These are phyloP conservation scores for Ilex aquifolium DNA, from an alignment of 257 asterid genomes.

Conservation along the genomic window DNA sequence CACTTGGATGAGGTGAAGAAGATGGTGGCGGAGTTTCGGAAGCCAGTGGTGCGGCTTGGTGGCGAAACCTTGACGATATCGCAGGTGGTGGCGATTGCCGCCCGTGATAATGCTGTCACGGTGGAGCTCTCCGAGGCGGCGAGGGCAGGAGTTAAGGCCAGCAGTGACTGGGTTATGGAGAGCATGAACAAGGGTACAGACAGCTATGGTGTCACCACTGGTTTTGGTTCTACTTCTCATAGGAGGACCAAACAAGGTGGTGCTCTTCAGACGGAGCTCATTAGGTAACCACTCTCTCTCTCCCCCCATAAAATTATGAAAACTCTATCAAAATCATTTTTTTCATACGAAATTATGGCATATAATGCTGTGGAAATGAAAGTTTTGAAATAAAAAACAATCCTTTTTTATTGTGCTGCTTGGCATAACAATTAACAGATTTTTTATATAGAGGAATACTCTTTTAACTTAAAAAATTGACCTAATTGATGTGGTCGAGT, in stretches of 20 bases:
- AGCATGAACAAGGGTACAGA: constrained; percentile 83
- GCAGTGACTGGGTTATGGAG: constrained; percentile 95
- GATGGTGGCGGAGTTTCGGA: constrained; percentile 80
- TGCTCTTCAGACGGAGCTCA: constrained; percentile 82
- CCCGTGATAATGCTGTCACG: constrained; percentile 41
- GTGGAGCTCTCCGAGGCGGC: constrained; percentile 83
- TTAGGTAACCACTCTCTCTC: constrained; percentile 41
- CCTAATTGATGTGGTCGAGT: too few relatives aligned
- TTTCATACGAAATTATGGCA: too few relatives aligned
- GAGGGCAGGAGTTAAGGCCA: constrained; percentile 80
- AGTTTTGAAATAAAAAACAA: too few relatives aligned
- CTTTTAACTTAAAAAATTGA: too few relatives aligned
- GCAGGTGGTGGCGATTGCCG: constrained; percentile 86
- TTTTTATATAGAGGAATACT: too few relatives aligned
- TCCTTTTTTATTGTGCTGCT: too few relatives aligned
- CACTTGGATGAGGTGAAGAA: constrained; percentile 79
- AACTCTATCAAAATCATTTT: too few relatives aligned
- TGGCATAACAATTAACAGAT: too few relatives aligned
- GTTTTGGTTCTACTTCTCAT: constrained; percentile 85
- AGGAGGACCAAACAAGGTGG: constrained; percentile 86
- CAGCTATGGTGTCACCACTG: constrained; percentile 89
- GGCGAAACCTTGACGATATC: constrained; percentile 68
- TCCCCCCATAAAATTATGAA: not conserved
- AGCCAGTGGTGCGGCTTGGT: constrained; percentile 71
- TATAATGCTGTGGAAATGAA: too few relatives aligned